phyloP scores from a whole-genome alignment of 2,329 filamentous ascomycete species.

The Apiospora malaysiana region DNA sequence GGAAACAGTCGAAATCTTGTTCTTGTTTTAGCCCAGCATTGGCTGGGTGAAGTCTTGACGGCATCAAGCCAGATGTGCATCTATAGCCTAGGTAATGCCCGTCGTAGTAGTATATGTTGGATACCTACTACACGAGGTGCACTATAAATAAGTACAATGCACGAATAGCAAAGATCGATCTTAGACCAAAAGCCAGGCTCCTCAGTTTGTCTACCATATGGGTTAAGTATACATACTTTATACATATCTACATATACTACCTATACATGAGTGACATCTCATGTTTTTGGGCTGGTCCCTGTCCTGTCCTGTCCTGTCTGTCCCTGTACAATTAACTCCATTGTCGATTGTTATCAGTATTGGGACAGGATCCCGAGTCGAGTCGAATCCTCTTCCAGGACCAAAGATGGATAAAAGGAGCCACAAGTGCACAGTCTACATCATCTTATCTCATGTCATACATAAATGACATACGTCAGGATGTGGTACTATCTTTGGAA shows the following conservation, averaged over 20 bases:
- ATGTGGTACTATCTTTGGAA: conserved; percentile 6
- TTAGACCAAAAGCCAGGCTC: background rate
- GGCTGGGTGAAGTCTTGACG: background rate
- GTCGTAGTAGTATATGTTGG: background rate
- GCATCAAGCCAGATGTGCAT: background rate
- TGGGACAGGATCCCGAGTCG: background rate
- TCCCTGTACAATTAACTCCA: background rate
- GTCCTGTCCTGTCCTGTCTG: too few relatives aligned
- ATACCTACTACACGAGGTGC: background rate
- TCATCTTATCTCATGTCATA: background rate
- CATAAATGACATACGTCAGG: conserved; percentile 4
- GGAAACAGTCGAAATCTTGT: conserved; percentile 1
- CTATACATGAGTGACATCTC: background rate
- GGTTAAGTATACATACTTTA: too few relatives aligned
- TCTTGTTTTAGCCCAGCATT: conserved; percentile 12
- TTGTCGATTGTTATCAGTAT: background rate
- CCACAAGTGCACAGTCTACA: conserved; percentile 5
- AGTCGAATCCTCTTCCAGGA: background rate
- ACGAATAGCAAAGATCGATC: background rate
- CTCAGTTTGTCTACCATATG: background rate
- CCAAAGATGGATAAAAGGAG: background rate
- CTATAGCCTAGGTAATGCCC: background rate
- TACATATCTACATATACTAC: background rate
- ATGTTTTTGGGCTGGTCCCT: background rate
- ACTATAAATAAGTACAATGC: conserved; percentile 1